Percentiles rank a stretch among this genome's conserved stretches.
Evolutionary conservation across 306 rosid species (phyloP).

Genomic region (Mucuna pruriens): DNA sequence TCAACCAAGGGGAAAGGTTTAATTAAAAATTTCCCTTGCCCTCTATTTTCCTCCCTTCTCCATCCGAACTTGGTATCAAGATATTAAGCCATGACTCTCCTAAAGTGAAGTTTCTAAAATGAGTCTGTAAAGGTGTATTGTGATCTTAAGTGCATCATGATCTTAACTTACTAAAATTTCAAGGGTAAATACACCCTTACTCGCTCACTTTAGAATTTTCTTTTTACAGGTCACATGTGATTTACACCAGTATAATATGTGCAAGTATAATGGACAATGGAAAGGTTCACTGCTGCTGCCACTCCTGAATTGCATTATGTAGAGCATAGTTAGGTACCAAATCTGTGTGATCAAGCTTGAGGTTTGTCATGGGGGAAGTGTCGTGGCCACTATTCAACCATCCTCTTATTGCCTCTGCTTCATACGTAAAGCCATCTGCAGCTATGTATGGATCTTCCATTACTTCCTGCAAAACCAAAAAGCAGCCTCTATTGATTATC

Average conservation of each 20-base stretch:
- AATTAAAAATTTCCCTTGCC: slow-evolving; percentile 22
- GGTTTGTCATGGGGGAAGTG: slow-evolving; percentile 99
- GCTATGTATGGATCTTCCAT: slow-evolving; percentile 92
- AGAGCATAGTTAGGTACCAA: slow-evolving; percentile 90
- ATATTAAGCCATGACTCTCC: not conserved
- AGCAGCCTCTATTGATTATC: slow-evolving; percentile 9
- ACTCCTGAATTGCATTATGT: slow-evolving; percentile 88
- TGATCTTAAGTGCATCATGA: not conserved
- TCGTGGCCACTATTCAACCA: slow-evolving; percentile 89
- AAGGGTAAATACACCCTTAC: slow-evolving; percentile 36
- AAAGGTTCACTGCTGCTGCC: slow-evolving; percentile 67
- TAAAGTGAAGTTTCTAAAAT: slow-evolving; percentile 14
- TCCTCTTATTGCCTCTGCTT: slow-evolving; percentile 85
- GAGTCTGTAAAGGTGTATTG: slow-evolving; percentile 3
- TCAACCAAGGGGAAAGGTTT: slow-evolving; percentile 33
- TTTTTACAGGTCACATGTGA: slow-evolving; percentile 4
- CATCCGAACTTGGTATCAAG: not conserved
- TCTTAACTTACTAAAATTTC: not conserved
- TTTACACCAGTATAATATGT: slow-evolving; percentile 21
- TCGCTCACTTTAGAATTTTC: slow-evolving; percentile 11
- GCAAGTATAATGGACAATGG: slow-evolving; percentile 34
- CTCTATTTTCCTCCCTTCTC: slow-evolving; percentile 24
- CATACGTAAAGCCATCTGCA: slow-evolving; percentile 96
- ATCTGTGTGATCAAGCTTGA: slow-evolving; percentile 78
- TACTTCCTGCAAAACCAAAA: slow-evolving; percentile 76